Evolutionary conservation across 768 basidiomycete genomes (phyloP).

Genomic region (Scleroderma bovista): DNA sequence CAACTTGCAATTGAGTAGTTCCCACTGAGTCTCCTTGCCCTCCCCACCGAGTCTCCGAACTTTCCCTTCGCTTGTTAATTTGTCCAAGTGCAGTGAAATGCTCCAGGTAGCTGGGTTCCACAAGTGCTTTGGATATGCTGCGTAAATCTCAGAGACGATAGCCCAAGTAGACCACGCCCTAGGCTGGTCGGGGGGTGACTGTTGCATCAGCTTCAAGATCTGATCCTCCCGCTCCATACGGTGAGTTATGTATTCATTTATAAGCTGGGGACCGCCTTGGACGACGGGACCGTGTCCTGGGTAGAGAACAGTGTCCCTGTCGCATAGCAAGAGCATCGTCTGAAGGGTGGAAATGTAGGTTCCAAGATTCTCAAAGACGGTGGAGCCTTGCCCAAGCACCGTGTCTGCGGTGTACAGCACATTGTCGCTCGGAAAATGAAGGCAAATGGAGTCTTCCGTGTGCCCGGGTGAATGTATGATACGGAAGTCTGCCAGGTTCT

Average conservation of each 20-base stretch:
- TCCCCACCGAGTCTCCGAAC: conserved; percentile 50
- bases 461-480: conserved; percentile 89
- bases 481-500: conserved; percentile 32
- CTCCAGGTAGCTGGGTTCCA: conserved; percentile 70
- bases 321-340: conserved; percentile 41
- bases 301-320: conserved; percentile 56
- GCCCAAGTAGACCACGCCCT: conserved; percentile 56
- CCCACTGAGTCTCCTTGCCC: conserved; percentile 48
- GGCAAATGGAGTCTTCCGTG: conserved; percentile 77
- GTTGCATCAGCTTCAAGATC: conserved; percentile 50
- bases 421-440: conserved; percentile 62
- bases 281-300: conserved; percentile 88
- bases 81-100: conserved; percentile 66
- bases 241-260: conserved; percentile 73
- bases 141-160: conserved; percentile 64
- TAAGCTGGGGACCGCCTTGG: conserved; percentile 49
- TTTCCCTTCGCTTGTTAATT: conserved; percentile 60
- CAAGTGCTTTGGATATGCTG: conserved; percentile 61
- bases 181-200: conserved; percentile 23
- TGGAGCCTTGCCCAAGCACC: conserved; percentile 84
- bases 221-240: conserved; percentile 77
- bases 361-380: conserved; percentile 81
- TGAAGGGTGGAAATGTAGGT: conserved; percentile 63
- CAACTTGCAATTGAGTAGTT: conserved; percentile 10
- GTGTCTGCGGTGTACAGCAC: conserved; percentile 89